phyloP scores from a whole-genome alignment of 768 basidiomycete species.

The Russula brevipes region DNA sequence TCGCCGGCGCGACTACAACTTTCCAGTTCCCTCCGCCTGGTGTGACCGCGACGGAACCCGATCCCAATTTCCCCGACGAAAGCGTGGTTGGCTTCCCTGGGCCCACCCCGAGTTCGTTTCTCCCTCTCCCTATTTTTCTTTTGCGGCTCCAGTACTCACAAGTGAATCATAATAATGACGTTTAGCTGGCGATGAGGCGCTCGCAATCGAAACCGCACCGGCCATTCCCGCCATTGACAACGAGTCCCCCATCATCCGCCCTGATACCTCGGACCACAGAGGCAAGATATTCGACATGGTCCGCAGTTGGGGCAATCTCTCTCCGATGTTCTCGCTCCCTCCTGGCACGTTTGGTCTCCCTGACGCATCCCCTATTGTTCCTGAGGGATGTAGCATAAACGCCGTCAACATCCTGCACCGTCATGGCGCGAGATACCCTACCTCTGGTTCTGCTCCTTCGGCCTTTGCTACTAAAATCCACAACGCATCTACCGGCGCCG shows the following conservation, averaged over 20 bases:
- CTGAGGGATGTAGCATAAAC: slow-evolving; percentile 42
- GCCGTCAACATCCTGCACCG: slow-evolving; percentile 42
- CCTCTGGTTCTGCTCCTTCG: slow-evolving; percentile 29
- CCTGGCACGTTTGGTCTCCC: slow-evolving; percentile 44
- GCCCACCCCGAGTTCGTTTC: slow-evolving; percentile 42
- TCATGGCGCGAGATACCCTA: slow-evolving; percentile 43
- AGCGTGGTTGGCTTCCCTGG: slow-evolving; percentile 44
- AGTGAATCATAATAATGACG: background rate
- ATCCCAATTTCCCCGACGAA: slow-evolving; percentile 39
- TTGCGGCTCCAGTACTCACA: background rate
- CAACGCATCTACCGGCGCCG: slow-evolving; percentile 27
- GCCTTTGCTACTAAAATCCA: slow-evolving; percentile 30
- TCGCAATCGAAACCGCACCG: slow-evolving; percentile 34
- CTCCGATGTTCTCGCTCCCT: slow-evolving; percentile 47
- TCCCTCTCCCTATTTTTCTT: background rate
- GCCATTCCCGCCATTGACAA: slow-evolving; percentile 35
- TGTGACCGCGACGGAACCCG: slow-evolving; percentile 32
- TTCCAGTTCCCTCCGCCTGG: slow-evolving; percentile 41
- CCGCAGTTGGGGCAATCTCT: slow-evolving; percentile 44
- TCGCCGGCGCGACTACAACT: slow-evolving; percentile 41
- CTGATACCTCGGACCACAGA: slow-evolving; percentile 33
- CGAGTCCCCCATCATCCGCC: slow-evolving; percentile 41
- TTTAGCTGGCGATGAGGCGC: slow-evolving; percentile 31
- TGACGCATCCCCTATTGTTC: slow-evolving; percentile 42
- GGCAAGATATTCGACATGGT: slow-evolving; percentile 40